Evolutionary conservation across 768 basidiomycete species (phyloP).

Genomic region (Amanita exitialis): DNA sequence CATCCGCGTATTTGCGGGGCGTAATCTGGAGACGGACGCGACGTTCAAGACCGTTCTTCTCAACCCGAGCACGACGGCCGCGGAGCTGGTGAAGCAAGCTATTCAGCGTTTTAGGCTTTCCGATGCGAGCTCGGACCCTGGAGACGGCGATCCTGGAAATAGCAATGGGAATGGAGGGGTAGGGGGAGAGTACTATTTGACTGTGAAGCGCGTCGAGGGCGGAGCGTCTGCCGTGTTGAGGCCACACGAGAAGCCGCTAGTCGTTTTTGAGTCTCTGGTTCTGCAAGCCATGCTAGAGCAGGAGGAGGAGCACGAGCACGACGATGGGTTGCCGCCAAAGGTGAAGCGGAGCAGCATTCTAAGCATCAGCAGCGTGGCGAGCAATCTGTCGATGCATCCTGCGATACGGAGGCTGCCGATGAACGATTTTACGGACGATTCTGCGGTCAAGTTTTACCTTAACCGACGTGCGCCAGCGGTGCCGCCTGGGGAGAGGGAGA

Average conservation of each 20-base stretch:
- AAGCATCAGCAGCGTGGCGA: slow-evolving; percentile 88
- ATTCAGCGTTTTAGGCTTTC: slow-evolving; percentile 89
- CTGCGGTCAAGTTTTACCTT: slow-evolving; percentile 92
- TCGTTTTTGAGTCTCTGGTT: slow-evolving; percentile 78
- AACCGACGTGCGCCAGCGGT: slow-evolving; percentile 38
- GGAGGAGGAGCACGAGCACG: slow-evolving; percentile 29
- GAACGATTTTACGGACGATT: slow-evolving; percentile 98
- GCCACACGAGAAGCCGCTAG: slow-evolving; percentile 72
- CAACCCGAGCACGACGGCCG: slow-evolving; percentile 74
- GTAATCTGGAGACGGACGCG: slow-evolving; percentile 83
- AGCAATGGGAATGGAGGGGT: neutral
- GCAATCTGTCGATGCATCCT: slow-evolving; percentile 89
- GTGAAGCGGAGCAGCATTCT: slow-evolving; percentile 92
- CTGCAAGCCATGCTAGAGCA: slow-evolving; percentile 45
- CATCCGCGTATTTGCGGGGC: slow-evolving; percentile 92
- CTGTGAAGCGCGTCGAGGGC: slow-evolving; percentile 88
- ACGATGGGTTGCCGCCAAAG: slow-evolving; percentile 34
- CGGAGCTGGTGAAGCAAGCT: slow-evolving; percentile 84
- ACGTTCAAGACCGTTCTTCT: slow-evolving; percentile 98
- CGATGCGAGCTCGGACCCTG: slow-evolving; percentile 10
- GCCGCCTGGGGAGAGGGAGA: neutral
- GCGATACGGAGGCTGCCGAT: slow-evolving; percentile 90
- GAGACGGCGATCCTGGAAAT: neutral
- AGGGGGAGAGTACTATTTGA: slow-evolving; percentile 73
- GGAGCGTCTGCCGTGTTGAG: slow-evolving; percentile 70